A percentile compares a stretch with the other conserved stretches of the same genome.
Conservation (phyloP, 2,329 filamentous ascomycete species). For the Fusarium sp. region DNA sequence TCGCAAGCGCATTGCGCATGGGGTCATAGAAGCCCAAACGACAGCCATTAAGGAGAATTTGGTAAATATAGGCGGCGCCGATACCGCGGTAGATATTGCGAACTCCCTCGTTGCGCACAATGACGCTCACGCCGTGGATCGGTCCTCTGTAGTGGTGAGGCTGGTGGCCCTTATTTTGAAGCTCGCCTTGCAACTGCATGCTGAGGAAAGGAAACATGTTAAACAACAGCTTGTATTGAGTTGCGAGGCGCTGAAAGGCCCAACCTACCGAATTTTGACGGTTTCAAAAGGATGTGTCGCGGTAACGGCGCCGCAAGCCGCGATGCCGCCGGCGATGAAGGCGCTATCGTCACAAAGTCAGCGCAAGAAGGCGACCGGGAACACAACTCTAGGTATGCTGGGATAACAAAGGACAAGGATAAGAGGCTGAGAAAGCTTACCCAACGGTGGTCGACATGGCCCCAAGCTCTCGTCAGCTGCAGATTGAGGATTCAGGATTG, state of each 20-base stretch:
- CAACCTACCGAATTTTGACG: constrained; percentile 90
- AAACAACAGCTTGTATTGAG: background rate
- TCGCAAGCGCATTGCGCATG: constrained; percentile 78
- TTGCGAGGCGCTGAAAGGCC: background rate
- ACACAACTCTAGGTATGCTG: background rate
- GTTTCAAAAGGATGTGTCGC: constrained; percentile 99
- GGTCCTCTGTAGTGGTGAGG: constrained; percentile 91
- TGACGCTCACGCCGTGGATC: constrained; percentile 89
- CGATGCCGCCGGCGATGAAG: constrained; percentile 95
- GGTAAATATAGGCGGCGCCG: constrained; percentile 94
- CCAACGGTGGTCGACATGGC: constrained; percentile 50
- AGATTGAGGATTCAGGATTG: background rate
- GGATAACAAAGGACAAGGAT: background rate
- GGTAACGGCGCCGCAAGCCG: constrained; percentile 96
- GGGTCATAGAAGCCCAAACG: constrained; percentile 98
- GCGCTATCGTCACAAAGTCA: constrained; percentile 63
- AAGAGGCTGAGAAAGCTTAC: constrained; percentile 45
- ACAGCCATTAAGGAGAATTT: constrained; percentile 95
- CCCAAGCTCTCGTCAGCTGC: constrained; percentile 40
- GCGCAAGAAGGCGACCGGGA: background rate
- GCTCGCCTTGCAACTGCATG: constrained; percentile 95
- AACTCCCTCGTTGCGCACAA: constrained; percentile 89
- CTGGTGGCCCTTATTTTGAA: constrained; percentile 86
- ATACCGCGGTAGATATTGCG: constrained; percentile 88
- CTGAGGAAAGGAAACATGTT: constrained; percentile 55